A percentile compares a stretch with the other conserved stretches of the same genome.
phyloP scores from a whole-genome alignment of 2,329 filamentous ascomycete species.

The Escovopsis sp. region DNA sequence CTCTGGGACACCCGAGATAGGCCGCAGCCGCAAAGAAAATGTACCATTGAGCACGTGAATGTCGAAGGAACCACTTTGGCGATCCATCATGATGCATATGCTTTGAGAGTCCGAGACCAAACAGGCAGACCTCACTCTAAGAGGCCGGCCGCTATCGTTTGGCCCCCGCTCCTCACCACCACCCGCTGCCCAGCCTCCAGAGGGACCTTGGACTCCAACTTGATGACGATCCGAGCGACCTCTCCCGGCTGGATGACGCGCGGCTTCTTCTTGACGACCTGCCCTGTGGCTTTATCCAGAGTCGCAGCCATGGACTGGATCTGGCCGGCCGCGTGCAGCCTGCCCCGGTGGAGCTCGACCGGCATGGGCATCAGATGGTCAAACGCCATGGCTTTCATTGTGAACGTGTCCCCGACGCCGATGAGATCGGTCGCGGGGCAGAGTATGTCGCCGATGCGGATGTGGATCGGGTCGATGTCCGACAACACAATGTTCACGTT shows the following conservation, averaged over 20 bases:
- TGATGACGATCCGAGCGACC: slow-evolving; percentile 63
- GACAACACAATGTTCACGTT: slow-evolving; percentile 72
- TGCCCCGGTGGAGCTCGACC: slow-evolving; percentile 76
- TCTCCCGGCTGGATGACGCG: slow-evolving; percentile 66
- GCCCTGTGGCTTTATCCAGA: slow-evolving; percentile 65
- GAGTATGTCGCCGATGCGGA: slow-evolving; percentile 75
- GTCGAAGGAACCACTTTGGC: no score
- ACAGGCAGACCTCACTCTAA: slow-evolving; percentile 2
- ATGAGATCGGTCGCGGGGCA: slow-evolving; percentile 56
- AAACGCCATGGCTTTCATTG: slow-evolving; percentile 74
- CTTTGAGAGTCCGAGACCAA: not conserved
- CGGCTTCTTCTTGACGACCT: slow-evolving; percentile 67
- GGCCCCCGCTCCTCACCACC: slow-evolving; percentile 63
- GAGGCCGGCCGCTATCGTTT: slow-evolving; percentile 69
- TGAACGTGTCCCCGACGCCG: slow-evolving; percentile 56
- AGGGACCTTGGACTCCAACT: slow-evolving; percentile 58
- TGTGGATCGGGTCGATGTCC: slow-evolving; percentile 70
- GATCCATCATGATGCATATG: no score
- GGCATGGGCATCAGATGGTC: slow-evolving; percentile 79
- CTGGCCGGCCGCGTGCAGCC: slow-evolving; percentile 62
- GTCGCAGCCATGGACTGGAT: slow-evolving; percentile 57
- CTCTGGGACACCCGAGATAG: not conserved
- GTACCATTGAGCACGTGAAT: no score
- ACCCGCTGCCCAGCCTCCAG: slow-evolving; percentile 68
- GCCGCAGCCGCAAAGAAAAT: no score